Evolutionary conservation across 306 rosid genomes (phyloP), one percentile per base, ranked within the genome.

Genomic region (Cucurbita maxima): DNA sequence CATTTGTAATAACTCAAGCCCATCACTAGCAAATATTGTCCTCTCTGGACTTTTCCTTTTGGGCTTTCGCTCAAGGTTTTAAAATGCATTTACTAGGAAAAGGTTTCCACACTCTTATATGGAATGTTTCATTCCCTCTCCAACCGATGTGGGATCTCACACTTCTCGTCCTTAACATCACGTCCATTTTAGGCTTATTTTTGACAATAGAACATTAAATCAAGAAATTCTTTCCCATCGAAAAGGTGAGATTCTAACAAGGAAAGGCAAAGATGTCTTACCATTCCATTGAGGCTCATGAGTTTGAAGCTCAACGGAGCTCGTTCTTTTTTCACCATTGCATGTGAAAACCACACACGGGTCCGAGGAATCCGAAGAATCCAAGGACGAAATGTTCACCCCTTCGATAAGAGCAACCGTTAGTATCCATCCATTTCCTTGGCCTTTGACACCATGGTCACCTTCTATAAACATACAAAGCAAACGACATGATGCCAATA

Each of bases 401-500:
- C 97, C 98, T 73, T 94, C 95, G 58, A 94, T 84, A 67, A 90
- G 77, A 75, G 90, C 98, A 55, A 87, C 86, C 15, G 96, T 90
- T 14, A 94, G 86, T 79, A 90, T 80, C 98, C 98, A 94, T 75
- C 98, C 97, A 77, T 86, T 92, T 37, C 96, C 97, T 53, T 88
- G 81, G 25, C 85, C 87, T 84, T 86, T 94, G 61, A 90, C 82
- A 62, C 98, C 96, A 78, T 89, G 94, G 80, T 87, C 98, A 82
- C 84, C 77, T 77, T 90, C 98, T 90, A 82, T 76, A 34, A 45
- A 44, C 10, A 69, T 47, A 19, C 41, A 66, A 43, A 73, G 22
- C 25, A 22, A 25, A 13, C 12, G 54, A 44, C 56, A 58, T 47
- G 50, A 59, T 15, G 60, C 44, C 59, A 71, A 10, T 1, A 47